Base-by-base conservation (phyloP, 1,284 basidiomycete species). In the Microbotryum lychnidis-dioicae region DNA sequence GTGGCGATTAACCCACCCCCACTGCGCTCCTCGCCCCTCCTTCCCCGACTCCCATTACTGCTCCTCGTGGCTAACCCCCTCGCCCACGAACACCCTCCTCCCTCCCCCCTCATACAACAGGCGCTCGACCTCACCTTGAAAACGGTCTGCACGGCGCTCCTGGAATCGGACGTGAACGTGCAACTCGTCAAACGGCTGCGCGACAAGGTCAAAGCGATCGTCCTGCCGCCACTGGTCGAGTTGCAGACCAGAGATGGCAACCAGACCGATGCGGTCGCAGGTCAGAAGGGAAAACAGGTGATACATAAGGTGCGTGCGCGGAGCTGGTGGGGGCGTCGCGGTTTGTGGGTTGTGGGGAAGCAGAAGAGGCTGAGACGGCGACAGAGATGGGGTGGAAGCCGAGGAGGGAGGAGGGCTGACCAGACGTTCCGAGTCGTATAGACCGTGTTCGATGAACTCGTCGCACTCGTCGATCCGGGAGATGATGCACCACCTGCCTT, bases 121-220 rank as follows among this genome's bases (percentile, higher is more conserved):
- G 90, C 92, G 53, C 85, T 98, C 72, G 94, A 97, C 79, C 84
- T 84, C 7, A 85, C 91, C 16, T 84, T 99, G 68, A 98, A 97
- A 77, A 89, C 94, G 76, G 89, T 99, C 67, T 92, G 90, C 66
- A 82, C 90, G 29, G 96, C 94, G 3, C 80, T 99, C 53, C 83
- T 98, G 57, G 92, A 97, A 77, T 87, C 92, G 31, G 96, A 99
- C 77, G 94, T 99, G 64, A 99, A 98, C 74, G 94, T 99, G 71
- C 94, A 93, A 75, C 84, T 98, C 25, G 96, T 97, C 29, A 83
- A 89, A 10, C 83, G 85, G 59, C 77, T 97, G 60, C 83, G 93
- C 67, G 84, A 87, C 68, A 91, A 91, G 74, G 91, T 97, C 74
- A 94, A 90, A 78, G 80, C 83, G 23, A 92, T 88, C 73, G 88